Evolutionary conservation across 345 rosid genomes (phyloP), one percentile per base, ranked within the genome.

Genomic region (Aquilaria yunnanensis): DNA sequence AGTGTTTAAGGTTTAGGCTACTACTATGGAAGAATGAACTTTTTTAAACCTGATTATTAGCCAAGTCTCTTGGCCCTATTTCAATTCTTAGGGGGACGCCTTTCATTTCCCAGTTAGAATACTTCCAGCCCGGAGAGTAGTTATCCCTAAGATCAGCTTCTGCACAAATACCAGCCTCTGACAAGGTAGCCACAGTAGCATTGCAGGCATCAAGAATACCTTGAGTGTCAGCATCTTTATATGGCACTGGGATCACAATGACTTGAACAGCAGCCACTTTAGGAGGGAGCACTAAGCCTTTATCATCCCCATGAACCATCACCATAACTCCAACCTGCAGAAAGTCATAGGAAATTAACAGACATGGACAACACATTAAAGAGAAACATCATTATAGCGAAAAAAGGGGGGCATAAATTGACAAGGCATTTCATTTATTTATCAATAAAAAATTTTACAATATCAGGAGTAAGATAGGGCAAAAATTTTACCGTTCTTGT

Each of bases 111-210:
- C 96, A 90, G 75, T 90, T 70, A 34, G 99, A 94, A 65, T 90
- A 94, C 84, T 94, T 94, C 99, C 99, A 94, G 45, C 96, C 97
- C 23, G 97, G 99, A 3, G 97, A 88, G 71, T 94, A 88, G 76
- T 90, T 90, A 47, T 90, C 99, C 74, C 96, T 81, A 12, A 83
- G 63, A 75, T 94, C 99, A 11, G 78, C 80, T 65, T 86, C 88
- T 7, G 97, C 95, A 55, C 78, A 73, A 53, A 94, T 81, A 61
- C 97, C 97, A 6, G 95, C 97, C 64, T 77, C 77, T 54, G 41
- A 62, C 70, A 94, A 81, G 23, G 83, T 55, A 63, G 85, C 77
- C 32, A 80, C 91, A 46, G 96, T 90, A 58, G 81, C 93, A 74
- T 49, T 60, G 69, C 97, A 90, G 10, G 99, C 99, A 78, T 90